phyloP scores from a whole-genome alignment of 176 grass and related monocot genomes.

The Metroxylon sagu region DNA sequence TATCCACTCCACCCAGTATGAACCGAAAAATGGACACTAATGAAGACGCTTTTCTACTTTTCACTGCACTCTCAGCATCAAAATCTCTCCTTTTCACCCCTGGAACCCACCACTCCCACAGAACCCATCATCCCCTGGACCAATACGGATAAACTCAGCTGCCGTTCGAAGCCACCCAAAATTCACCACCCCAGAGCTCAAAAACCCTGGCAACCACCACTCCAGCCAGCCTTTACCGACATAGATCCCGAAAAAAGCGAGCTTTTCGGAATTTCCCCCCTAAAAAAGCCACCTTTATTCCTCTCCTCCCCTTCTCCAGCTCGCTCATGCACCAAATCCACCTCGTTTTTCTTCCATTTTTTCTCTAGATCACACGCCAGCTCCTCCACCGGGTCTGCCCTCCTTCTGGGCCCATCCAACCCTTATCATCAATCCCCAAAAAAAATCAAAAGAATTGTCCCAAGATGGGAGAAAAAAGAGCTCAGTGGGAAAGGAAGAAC shows the following conservation, averaged over 20 bases:
- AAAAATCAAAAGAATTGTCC: slow-evolving; percentile 20
- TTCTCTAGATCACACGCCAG: slow-evolving; percentile 14
- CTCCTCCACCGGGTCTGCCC: slow-evolving; percentile 23
- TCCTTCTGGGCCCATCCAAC: slow-evolving; percentile 17
- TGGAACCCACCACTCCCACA: slow-evolving; percentile 10
- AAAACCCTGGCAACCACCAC: too few relatives aligned
- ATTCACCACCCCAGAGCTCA: too few relatives aligned
- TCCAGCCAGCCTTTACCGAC: slow-evolving; percentile 4
- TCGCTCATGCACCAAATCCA: slow-evolving; percentile 13
- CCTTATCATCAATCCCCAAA: slow-evolving; percentile 2
- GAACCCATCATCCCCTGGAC: neutral
- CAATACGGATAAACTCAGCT: neutral
- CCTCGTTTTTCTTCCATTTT: neutral
- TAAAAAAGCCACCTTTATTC: slow-evolving; percentile 8
- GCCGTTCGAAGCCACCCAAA: too few relatives aligned
- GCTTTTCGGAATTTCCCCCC: too few relatives aligned
- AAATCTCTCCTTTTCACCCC: neutral
- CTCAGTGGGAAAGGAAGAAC: neutral
- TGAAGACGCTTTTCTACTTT: too few relatives aligned
- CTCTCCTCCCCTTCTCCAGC: slow-evolving; percentile 4
- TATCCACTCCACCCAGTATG: too few relatives aligned
- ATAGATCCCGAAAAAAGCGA: slow-evolving; percentile 10
- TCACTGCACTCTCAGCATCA: too few relatives aligned
- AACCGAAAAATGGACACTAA: too few relatives aligned
- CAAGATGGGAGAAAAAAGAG: neutral